phyloP scores from a whole-genome alignment of 257 asterid species.

The Przewalskia tangutica region DNA sequence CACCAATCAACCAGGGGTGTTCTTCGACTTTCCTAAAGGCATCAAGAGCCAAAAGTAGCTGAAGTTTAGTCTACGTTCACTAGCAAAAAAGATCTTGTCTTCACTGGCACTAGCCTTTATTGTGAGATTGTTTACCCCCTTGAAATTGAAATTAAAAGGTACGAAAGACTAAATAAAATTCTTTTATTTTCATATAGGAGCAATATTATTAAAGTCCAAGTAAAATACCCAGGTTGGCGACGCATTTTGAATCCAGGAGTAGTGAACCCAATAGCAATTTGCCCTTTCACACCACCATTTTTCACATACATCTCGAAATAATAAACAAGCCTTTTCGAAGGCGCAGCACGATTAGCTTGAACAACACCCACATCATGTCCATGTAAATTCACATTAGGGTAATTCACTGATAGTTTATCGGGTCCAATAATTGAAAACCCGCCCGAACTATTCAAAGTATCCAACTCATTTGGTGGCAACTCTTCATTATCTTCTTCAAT shows the following conservation, averaged over 20 bases:
- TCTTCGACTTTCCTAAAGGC: background rate
- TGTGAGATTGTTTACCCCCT: background rate
- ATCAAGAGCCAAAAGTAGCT: background rate
- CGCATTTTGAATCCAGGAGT: slow-evolving; percentile 62
- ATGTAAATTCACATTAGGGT: slow-evolving; percentile 52
- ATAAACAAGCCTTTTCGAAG: slow-evolving; percentile 5
- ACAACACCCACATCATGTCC: slow-evolving; percentile 90
- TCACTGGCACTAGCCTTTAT: background rate
- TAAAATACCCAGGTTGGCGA: slow-evolving; percentile 79
- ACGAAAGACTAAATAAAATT: too few relatives aligned
- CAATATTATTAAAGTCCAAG: background rate
- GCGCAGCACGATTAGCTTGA: slow-evolving; percentile 79
- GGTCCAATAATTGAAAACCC: slow-evolving; percentile 70
- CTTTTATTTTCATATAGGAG: too few relatives aligned
- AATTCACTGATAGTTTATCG: slow-evolving; percentile 69
- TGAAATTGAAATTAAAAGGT: background rate
- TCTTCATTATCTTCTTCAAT: slow-evolving; percentile 39
- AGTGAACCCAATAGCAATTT: slow-evolving; percentile 80
- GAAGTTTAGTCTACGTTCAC: background rate
- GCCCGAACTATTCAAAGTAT: slow-evolving; percentile 71
- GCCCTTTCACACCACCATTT: slow-evolving; percentile 80
- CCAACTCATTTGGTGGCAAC: slow-evolving; percentile 51
- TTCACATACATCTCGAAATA: slow-evolving; percentile 32
- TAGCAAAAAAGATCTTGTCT: background rate
- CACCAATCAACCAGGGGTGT: background rate